Percentiles rank a stretch among this genome's conserved stretches.
phyloP scores from a whole-genome alignment of 371 early-diverging fungal genomes.

The Zychaea mexicana region DNA sequence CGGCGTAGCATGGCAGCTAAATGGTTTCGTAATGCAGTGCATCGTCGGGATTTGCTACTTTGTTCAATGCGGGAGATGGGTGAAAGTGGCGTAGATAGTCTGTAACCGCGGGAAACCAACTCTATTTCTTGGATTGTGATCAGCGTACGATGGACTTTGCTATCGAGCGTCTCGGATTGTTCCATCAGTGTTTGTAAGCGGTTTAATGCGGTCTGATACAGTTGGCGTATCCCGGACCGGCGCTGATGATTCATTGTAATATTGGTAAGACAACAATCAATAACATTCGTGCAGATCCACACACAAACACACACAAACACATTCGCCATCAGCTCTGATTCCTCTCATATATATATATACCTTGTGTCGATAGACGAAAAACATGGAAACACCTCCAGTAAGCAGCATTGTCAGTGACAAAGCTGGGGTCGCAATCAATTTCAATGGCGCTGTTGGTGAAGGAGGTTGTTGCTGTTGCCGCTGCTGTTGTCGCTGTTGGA shows the following conservation, averaged over 20 bases:
- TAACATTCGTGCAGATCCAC: background rate
- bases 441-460: constrained; percentile 6
- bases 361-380: constrained; percentile 42
- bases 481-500: background rate
- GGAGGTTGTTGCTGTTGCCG: constrained; percentile 11
- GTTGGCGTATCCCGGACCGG: constrained; percentile 50
- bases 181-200: constrained; percentile 51
- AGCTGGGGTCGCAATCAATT: constrained; percentile 4
- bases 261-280: background rate
- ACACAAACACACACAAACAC: background rate
- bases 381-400: constrained; percentile 34
- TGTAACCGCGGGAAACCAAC: constrained; percentile 71
- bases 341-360: constrained; percentile 35
- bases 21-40: constrained; percentile 36
- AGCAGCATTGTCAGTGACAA: constrained; percentile 24
- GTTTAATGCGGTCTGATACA: constrained; percentile 53
- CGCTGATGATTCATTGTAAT: constrained; percentile 28
- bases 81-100: constrained; percentile 62
- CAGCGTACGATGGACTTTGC: constrained; percentile 60
- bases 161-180: constrained; percentile 56
- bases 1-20: constrained; percentile 35
- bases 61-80: constrained; percentile 73
- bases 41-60: constrained; percentile 54
- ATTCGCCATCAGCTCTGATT: background rate
- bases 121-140: constrained; percentile 75